Evolutionary conservation across 176 grass and related monocot genomes (phyloP), one percentile per base, ranked within the genome.

Genomic region (Oryza coarctata): DNA sequence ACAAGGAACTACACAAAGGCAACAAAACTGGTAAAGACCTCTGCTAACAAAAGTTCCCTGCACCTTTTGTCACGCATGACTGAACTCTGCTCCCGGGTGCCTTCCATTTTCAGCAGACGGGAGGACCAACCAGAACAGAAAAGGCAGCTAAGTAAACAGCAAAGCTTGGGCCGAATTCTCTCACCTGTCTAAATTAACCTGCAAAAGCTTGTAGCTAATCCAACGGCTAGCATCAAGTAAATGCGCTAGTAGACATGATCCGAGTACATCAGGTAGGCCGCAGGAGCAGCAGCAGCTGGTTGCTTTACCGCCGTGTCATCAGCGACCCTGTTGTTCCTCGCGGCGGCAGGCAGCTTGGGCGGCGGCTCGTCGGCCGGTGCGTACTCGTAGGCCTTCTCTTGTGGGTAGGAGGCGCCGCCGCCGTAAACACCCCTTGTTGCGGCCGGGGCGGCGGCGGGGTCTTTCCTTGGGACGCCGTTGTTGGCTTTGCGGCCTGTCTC

Each of bases 401-500:
- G n/a, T n/a, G n/a, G n/a, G n/a, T n/a, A n/a, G n/a, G n/a, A n/a
- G n/a, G n/a, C n/a, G n/a, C 8, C 38, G 28, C 40, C 40, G 63
- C 66, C 14, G 9, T 61, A 3, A 39, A 39, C 61, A 44, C 14
- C 20, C 33, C 36, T 36, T n/a, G 38, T 9, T 7, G 35, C 15
- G 13, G 17, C 15, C 3, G 45, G 2, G 45, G 8, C 35, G 12
- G 34, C 17, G 3, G 35, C 69, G 6, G 2, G 2, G 12, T 10
- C 12, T 41, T 39, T 78, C 34, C 26, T 12, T 1, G 1, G 2
- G 35, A 0, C 26, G 58, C 79, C 60, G 15, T 60, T 43, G 67
- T 31, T 26, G 25, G 86, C 60, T 11, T 78, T 83, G 27, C 7
- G 80, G 20, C 20, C 44, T 2, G 47, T 7, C 17, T 84, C 80